Percentiles rank a stretch among this genome's conserved stretches.
phyloP scores from a whole-genome alignment of 1,284 basidiomycete genomes.

The Ganoderma lucidum region DNA sequence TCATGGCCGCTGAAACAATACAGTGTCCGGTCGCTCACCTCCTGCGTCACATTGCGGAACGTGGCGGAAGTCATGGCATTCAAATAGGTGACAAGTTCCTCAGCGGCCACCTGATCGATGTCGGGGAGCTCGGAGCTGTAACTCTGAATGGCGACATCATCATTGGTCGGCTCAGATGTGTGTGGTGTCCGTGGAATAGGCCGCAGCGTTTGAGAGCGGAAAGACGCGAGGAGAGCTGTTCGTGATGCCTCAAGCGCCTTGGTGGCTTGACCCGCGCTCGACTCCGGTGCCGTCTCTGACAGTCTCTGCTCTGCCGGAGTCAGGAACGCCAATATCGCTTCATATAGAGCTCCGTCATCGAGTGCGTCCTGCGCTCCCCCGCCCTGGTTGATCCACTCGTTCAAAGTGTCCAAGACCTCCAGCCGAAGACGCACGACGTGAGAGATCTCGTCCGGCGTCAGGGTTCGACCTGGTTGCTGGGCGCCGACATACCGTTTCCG shows the following conservation, averaged over 20 bases:
- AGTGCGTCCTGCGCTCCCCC: constrained; percentile 79
- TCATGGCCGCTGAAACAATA: background rate
- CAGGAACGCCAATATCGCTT: constrained; percentile 65
- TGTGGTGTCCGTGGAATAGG: constrained; percentile 50
- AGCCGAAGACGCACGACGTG: constrained; percentile 48
- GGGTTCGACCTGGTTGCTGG: constrained; percentile 43
- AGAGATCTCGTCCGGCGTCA: constrained; percentile 36
- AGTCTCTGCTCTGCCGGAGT: constrained; percentile 36
- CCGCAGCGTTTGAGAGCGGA: constrained; percentile 66
- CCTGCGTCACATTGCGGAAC: constrained; percentile 76
- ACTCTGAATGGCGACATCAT: constrained; percentile 42
- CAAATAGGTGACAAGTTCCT: constrained; percentile 75
- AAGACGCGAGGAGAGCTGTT: constrained; percentile 52
- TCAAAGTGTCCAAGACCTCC: constrained; percentile 69
- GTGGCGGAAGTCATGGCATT: constrained; percentile 78
- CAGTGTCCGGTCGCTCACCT: constrained; percentile 51
- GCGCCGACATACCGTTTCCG: constrained; percentile 72
- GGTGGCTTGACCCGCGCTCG: constrained; percentile 56
- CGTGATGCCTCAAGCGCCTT: constrained; percentile 54
- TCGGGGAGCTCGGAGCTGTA: constrained; percentile 68
- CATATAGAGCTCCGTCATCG: constrained; percentile 71
- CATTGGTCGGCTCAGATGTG: constrained; percentile 41
- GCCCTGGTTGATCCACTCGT: constrained; percentile 74
- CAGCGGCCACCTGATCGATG: constrained; percentile 70
- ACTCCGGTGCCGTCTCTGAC: constrained; percentile 34